phyloP scores from a whole-genome alignment of 305 asterid genomes.

The Fraxinus albicans region DNA sequence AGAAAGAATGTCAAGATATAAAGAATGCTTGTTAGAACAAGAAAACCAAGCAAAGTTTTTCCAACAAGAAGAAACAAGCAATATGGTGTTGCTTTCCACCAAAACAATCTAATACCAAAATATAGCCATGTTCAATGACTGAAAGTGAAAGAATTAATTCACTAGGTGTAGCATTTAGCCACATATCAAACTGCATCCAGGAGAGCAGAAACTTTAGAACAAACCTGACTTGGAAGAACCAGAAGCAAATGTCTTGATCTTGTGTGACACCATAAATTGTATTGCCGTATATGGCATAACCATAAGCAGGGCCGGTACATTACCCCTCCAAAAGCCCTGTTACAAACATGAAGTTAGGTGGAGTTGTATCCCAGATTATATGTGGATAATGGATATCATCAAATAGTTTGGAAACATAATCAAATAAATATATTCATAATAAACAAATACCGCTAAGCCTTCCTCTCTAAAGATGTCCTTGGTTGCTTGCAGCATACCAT shows the following conservation, averaged over 20 bases:
- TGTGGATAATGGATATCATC: background rate
- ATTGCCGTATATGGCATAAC: slow-evolving; percentile 96
- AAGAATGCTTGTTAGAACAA: background rate
- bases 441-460: slow-evolving; percentile 66
- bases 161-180: background rate
- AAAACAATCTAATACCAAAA: background rate
- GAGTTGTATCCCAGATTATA: background rate
- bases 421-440: slow-evolving; percentile 6
- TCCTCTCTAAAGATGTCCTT: slow-evolving; percentile 92
- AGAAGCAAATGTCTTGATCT: slow-evolving; percentile 72
- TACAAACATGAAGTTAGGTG: background rate
- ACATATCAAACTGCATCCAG: background rate
- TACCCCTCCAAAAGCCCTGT: slow-evolving; percentile 98
- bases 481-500: slow-evolving; percentile 85
- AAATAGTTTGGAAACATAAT: background rate
- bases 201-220: slow-evolving; percentile 16
- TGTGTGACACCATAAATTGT: slow-evolving; percentile 78
- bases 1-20: background rate
- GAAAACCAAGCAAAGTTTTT: background rate
- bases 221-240: slow-evolving; percentile 90
- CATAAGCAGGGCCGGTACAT: slow-evolving; percentile 95
- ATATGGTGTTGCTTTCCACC: background rate
- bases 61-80: background rate
- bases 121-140: background rate
- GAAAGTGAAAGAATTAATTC: background rate